Base-by-base conservation (phyloP, 139 green algal genomes). In the Ulvella scutata region DNA sequence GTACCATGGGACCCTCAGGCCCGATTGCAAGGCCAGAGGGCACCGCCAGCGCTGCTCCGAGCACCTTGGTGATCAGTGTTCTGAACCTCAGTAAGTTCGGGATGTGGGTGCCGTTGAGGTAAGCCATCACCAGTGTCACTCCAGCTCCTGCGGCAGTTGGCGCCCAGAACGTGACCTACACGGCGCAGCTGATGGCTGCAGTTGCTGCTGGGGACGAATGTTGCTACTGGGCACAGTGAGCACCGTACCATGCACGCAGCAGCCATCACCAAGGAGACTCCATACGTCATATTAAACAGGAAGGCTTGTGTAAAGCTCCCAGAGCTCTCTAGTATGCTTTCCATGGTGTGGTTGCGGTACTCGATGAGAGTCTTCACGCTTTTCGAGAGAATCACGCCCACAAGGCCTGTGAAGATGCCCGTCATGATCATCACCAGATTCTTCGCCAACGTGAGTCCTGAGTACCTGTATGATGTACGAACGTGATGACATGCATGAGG, bases 1-100 rank as follows among this genome's bases (percentile, higher is more conserved):
- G 92, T 3, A 97, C 86, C 88, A 97, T 90, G 36, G 92, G 91
- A 0, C 85, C 92, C 84, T 96, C 91, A 3, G 88, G 90, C 1
- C 90, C 90, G 67, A 92, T 86, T 3, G 85, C 82, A 61, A 89
- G 38, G 33, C 82, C 78, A 9, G 85, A 43, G 13, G 77, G 43
- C 20, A 86, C 84, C 28, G 78, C 76, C 43, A 77, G 88, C 3
- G 88, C 43, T 3, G 86, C 89, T 34, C 86, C 86, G 20, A 89
- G 61, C 43, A 89, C 84, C 80, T 92, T 92, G 43, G 82, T 80
- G 61, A 90, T 74, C 3, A 92, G 82, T 2, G 86, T 91, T 38
- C 81, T 80, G 40, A 82, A 73, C 17, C 84, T 79, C 37, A 91
- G 84, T 61, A 90, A 75, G 81, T 91, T 85, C 13, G 88, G 88